phyloP scores from a whole-genome alignment of 495 filamentous ascomycete species.

The Podospora australis region DNA sequence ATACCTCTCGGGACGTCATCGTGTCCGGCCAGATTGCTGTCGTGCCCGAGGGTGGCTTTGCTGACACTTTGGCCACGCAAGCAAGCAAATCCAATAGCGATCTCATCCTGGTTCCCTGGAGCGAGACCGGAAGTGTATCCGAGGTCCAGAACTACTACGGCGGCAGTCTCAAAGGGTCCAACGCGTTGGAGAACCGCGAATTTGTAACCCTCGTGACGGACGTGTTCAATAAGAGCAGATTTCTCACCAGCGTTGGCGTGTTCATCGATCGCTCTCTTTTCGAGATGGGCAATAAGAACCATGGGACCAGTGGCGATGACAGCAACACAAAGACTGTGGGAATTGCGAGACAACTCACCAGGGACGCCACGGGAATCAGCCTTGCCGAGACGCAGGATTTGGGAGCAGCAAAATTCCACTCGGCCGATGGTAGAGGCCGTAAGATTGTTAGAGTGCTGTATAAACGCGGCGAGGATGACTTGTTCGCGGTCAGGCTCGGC shows the following conservation, averaged over 20 bases:
- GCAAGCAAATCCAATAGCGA: slow-evolving; percentile 63
- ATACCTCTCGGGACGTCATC: slow-evolving; percentile 56
- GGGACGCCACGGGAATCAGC: slow-evolving; percentile 33
- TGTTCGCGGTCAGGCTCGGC: slow-evolving; percentile 66
- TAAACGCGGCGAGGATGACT: slow-evolving; percentile 74
- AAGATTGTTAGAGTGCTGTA: slow-evolving; percentile 68
- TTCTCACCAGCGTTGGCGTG: slow-evolving; percentile 15
- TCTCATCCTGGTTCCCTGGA: slow-evolving; percentile 82
- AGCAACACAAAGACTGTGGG: slow-evolving; percentile 55
- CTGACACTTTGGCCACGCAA: slow-evolving; percentile 60
- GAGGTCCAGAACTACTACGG: slow-evolving; percentile 45
- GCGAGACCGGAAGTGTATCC: slow-evolving; percentile 62
- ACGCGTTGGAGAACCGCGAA: slow-evolving; percentile 44
- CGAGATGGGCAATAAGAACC: no score
- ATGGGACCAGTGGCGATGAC: slow-evolving; percentile 27
- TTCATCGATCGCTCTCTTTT: slow-evolving; percentile 59
- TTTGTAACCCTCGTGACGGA: slow-evolving; percentile 22
- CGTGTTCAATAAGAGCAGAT: slow-evolving; percentile 5
- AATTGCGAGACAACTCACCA: slow-evolving; percentile 19
- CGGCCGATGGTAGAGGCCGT: slow-evolving; percentile 5
- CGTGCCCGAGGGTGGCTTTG: slow-evolving; percentile 66
- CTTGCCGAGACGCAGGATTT: slow-evolving; percentile 31
- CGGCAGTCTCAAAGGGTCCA: slow-evolving; percentile 27
- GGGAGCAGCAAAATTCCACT: slow-evolving; percentile 61
- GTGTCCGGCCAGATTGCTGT: slow-evolving; percentile 71